Evolutionary conservation across 2,329 filamentous ascomycete genomes (phyloP), one percentile per base, ranked within the genome.

Genomic region (Aschersonia sp.): DNA sequence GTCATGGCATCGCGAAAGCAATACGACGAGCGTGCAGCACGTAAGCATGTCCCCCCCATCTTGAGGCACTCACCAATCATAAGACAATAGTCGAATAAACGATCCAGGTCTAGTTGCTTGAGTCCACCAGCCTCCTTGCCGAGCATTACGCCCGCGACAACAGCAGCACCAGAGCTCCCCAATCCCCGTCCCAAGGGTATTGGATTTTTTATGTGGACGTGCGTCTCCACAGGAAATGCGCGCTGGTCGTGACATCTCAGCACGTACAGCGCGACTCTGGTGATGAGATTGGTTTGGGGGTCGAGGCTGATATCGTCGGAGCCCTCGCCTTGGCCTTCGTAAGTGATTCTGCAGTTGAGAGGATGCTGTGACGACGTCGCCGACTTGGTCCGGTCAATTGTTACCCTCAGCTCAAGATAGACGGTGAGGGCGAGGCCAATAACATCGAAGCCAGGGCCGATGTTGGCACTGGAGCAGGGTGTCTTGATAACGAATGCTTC

Each of bases 381-480:
- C 20, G 55, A 48, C 60, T 70, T 70, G 57, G 71, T 66, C 50
- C 78, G 72, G 65, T 85, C 78, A 59, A 94, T 74, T 53, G 82
- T 87, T 63, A 97, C 85, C 53, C 82, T 77, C 49, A 97, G 73
- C 70, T 96, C 89, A 54, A 98, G 84, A 70, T 91, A 94, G 65
- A 96, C 82, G 55, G 89, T 94, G 56, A 98, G 76, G 6, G 91
- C 91, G 52, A 98, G 82, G 56, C 92, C 88, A 64, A 97, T 95
- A 58, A 96, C 91, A 72, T 98, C 91, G 74, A 97, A 98, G 50
- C 91, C 91, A 45, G 91, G 91, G 56, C 88, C 91, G 62, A 97
- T 96, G 73, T 97, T 97, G 69, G 91, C 91, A 52, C 89, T 96
- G 51, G 91, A 97, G 71, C 87, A 94, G 54, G 91, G 91, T 52